These are phyloP conservation scores for Coniochaeta sp. DNA, from an alignment of 2,329 filamentous ascomycete species.

Conservation along the genomic window DNA sequence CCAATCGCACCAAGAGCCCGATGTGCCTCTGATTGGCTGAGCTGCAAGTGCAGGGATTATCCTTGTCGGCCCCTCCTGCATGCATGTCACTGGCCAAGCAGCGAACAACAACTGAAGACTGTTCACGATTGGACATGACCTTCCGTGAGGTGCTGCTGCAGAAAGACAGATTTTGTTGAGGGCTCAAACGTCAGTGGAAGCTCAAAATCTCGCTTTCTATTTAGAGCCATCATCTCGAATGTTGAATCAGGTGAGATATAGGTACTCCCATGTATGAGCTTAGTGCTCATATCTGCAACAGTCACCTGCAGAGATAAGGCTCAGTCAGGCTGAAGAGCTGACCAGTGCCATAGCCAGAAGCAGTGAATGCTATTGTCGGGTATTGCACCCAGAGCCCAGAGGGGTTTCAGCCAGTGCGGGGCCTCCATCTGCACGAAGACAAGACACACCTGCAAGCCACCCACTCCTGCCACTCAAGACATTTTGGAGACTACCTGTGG, in stretches of 20 bases:
- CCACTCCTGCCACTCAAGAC: neutral
- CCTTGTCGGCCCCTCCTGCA: neutral
- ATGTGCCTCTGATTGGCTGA: neutral
- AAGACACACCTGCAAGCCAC: neutral
- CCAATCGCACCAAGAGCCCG: neutral
- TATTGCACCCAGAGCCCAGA: neutral
- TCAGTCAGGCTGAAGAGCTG: neutral
- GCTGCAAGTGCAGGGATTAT: neutral
- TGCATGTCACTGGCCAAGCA: neutral
- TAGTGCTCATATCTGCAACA: too few species aligned
- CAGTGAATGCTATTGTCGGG: constrained; percentile 9
- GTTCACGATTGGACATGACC: too few species aligned
- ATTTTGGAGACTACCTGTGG: neutral
- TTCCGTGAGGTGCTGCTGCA: too few species aligned
- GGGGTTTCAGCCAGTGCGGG: neutral
- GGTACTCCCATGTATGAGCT: too few species aligned
- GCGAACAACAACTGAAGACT: too few species aligned
- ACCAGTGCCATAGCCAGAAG: constrained; percentile 11
- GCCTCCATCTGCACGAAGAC: neutral
- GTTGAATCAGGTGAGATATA: too few species aligned
- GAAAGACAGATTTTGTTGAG: too few species aligned
- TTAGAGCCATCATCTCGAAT: too few species aligned
- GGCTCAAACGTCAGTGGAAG: too few species aligned
- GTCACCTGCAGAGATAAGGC: too few species aligned
- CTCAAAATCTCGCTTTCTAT: too few species aligned